phyloP scores from a whole-genome alignment of 2,329 filamentous ascomycete genomes.

The Nectriaceae sp. region DNA sequence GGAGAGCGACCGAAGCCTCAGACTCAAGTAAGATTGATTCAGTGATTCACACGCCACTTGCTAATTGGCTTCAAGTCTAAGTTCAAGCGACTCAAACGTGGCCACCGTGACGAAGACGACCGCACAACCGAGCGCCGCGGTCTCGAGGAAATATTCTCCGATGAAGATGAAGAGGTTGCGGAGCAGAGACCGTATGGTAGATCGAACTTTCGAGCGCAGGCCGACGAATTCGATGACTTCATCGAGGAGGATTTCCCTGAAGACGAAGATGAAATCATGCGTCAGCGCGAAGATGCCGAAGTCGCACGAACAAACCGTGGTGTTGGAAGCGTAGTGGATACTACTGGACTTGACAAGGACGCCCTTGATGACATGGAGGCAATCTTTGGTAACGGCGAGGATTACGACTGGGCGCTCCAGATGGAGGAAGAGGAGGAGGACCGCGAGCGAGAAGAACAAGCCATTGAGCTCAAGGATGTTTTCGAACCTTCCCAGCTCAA shows the following conservation, averaged over 20 bases:
- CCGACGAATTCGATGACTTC: slow-evolving; percentile 90
- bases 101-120: slow-evolving; percentile 75
- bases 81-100: slow-evolving; percentile 95
- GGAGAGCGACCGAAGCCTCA: slow-evolving; percentile 63
- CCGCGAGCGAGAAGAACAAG: slow-evolving; percentile 75
- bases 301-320: slow-evolving; percentile 79
- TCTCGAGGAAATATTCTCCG: slow-evolving; percentile 91
- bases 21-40: slow-evolving; percentile 63
- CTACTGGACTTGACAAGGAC: slow-evolving; percentile 84
- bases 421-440: slow-evolving; percentile 85
- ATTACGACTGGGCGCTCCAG: slow-evolving; percentile 93
- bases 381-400: slow-evolving; percentile 93
- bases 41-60: neutral
- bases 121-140: slow-evolving; percentile 66
- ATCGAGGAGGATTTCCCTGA: slow-evolving; percentile 95
- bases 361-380: slow-evolving; percentile 94
- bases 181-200: slow-evolving; percentile 55
- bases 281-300: slow-evolving; percentile 81
- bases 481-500: slow-evolving; percentile 95
- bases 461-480: slow-evolving; percentile 92
- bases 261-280: slow-evolving; percentile 76
- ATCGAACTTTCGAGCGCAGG: slow-evolving; percentile 58
- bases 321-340: slow-evolving; percentile 71
- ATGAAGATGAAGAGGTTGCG: slow-evolving; percentile 79
- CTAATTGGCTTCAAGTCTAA: slow-evolving; percentile 63